Conservation (phyloP, 257 asterid genomes). For the Solanum ahanhuiri region DNA sequence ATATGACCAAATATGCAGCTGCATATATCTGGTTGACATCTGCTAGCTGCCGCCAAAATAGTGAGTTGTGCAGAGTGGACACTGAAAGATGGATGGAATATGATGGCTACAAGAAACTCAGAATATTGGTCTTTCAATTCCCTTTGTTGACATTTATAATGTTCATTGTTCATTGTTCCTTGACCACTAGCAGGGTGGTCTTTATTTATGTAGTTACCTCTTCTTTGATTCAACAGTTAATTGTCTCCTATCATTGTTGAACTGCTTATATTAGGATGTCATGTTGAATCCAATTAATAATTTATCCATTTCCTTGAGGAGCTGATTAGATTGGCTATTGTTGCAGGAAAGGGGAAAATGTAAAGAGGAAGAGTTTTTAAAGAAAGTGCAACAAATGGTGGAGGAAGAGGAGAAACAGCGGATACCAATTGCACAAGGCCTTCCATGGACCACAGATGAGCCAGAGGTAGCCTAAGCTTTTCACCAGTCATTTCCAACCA, state of each 20-base stretch:
- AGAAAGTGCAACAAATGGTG: constrained; percentile 54
- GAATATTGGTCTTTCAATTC: neutral
- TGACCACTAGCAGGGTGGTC: neutral
- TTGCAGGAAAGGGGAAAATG: constrained; percentile 75
- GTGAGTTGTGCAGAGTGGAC: neutral
- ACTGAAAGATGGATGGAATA: neutral
- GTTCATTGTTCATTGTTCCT: neutral
- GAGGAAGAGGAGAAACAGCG: constrained; percentile 80
- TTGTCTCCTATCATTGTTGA: neutral
- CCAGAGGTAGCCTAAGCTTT: constrained; percentile 55
- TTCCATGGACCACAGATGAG: constrained; percentile 92
- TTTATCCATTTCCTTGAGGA: neutral
- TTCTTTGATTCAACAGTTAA: neutral
- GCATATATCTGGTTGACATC: neutral
- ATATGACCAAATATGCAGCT: neutral
- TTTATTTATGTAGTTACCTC: neutral
- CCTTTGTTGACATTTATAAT: neutral
- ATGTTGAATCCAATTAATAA: neutral
- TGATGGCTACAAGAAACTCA: neutral
- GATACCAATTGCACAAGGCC: constrained; percentile 88
- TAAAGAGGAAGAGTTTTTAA: constrained; percentile 76
- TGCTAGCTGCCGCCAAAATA: neutral
- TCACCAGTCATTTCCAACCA: neutral
- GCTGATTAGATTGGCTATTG: constrained; percentile 1
- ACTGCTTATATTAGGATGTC: neutral